Percentiles rank a stretch among this genome's conserved stretches.
These are phyloP conservation scores for Imleria badia DNA, from an alignment of 768 basidiomycete genomes.

Conservation along the genomic window DNA sequence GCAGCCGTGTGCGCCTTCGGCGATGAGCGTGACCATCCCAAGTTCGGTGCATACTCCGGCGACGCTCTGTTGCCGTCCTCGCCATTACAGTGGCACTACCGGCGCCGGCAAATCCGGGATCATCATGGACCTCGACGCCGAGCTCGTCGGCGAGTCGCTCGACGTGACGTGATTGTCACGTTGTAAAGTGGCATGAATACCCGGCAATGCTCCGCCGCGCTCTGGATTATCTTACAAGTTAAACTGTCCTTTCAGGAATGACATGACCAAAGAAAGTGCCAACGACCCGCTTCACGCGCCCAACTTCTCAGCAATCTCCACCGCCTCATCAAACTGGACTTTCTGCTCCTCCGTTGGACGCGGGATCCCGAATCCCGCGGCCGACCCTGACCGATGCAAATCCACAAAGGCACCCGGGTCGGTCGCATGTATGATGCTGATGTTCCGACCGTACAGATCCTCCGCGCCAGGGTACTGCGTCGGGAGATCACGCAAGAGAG, in stretches of 20 bases:
- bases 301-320: slow-evolving; percentile 61
- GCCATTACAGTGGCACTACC: no score
- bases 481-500: slow-evolving; percentile 53
- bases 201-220: no score
- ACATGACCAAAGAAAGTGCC: background rate
- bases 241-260: no score
- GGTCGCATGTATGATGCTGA: slow-evolving; percentile 57
- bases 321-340: slow-evolving; percentile 65
- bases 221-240: background rate
- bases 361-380: slow-evolving; percentile 46
- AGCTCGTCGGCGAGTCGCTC: no score
- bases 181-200: no score
- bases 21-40: no score
- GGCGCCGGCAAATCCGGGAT: no score
- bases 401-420: background rate
- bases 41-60: no score
- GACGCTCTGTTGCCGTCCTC: no score
- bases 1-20: no score
- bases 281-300: slow-evolving; percentile 13
- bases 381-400: slow-evolving; percentile 46
- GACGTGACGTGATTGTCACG: no score
- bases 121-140: no score
- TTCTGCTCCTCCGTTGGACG: slow-evolving; percentile 61
- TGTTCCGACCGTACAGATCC: slow-evolving; percentile 73
- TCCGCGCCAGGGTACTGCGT: slow-evolving; percentile 48